A percentile compares a stretch with the other conserved stretches of the same genome.
phyloP scores from a whole-genome alignment of 305 asterid species.

The Solanum chacoense region DNA sequence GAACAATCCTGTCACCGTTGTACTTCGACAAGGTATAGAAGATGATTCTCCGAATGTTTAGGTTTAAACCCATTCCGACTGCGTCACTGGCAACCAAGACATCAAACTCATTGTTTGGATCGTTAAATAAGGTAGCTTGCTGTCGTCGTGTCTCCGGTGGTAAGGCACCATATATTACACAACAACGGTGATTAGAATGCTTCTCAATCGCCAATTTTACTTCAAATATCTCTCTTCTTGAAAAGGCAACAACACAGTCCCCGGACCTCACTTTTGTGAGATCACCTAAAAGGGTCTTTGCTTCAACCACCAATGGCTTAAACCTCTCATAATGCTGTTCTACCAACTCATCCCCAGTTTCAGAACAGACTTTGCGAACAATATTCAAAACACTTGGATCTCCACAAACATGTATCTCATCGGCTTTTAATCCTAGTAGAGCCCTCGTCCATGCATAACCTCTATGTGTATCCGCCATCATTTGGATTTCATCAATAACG shows the following conservation, averaged over 20 bases:
- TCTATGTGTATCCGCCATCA: conserved; percentile 79
- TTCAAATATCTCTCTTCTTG: conserved; percentile 88
- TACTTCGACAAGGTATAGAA: conserved; percentile 64
- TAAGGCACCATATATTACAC: conserved; percentile 88
- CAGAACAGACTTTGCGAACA: conserved; percentile 56
- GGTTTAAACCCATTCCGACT: conserved; percentile 95
- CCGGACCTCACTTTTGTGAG: conserved; percentile 72
- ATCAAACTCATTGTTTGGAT: conserved; percentile 57
- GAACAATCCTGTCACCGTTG: conserved; percentile 74
- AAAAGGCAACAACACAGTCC: conserved; percentile 91
- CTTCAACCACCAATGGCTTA: conserved; percentile 88
- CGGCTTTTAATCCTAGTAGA: conserved; percentile 79
- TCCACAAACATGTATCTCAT: conserved; percentile 89
- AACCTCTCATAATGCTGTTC: conserved; percentile 65
- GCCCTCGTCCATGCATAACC: conserved; percentile 98
- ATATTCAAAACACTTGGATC: conserved; percentile 84
- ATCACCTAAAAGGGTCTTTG: conserved; percentile 77
- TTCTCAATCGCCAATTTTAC: conserved; percentile 82
- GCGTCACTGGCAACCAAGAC: conserved; percentile 93
- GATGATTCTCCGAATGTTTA: conserved; percentile 71
- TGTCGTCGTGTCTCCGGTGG: conserved; percentile 92
- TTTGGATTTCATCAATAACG: conserved; percentile 84
- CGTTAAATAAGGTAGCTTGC: conserved; percentile 79
- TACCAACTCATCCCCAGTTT: conserved; percentile 78
- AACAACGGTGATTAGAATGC: conserved; percentile 68